A percentile compares a stretch with the other conserved stretches of the same genome.
Evolutionary conservation across 129 eudicot species (phyloP).

Genomic region (Centella asiatica): DNA sequence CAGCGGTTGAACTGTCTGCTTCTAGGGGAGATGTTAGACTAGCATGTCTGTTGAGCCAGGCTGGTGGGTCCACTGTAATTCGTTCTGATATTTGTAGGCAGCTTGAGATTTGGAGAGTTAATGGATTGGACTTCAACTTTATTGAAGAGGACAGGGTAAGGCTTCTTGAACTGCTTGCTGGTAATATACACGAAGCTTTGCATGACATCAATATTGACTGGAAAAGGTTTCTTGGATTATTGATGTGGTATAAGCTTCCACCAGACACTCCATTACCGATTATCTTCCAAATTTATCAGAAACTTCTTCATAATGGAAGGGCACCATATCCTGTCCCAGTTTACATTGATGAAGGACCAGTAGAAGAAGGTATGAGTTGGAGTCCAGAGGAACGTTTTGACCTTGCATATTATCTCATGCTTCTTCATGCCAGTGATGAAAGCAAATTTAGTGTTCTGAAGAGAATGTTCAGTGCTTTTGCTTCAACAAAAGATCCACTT

Average conservation of each 20-base stretch:
- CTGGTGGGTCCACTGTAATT: slow-evolving; percentile 73
- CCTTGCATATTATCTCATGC: slow-evolving; percentile 90
- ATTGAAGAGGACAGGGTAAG: slow-evolving; percentile 60
- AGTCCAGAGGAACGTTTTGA: slow-evolving; percentile 50
- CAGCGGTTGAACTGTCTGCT: slow-evolving; percentile 83
- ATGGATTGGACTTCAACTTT: slow-evolving; percentile 75
- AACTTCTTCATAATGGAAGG: slow-evolving; percentile 56
- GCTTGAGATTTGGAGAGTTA: slow-evolving; percentile 68
- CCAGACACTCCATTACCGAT: slow-evolving; percentile 48
- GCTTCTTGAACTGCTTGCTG: slow-evolving; percentile 79
- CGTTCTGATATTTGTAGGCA: slow-evolving; percentile 62
- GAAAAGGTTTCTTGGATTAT: slow-evolving; percentile 84
- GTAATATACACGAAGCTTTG: slow-evolving; percentile 66
- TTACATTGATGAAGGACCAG: slow-evolving; percentile 79
- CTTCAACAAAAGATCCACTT: slow-evolving; percentile 90
- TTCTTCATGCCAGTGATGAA: slow-evolving; percentile 70
- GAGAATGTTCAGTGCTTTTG: slow-evolving; percentile 89
- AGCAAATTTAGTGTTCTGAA: slow-evolving; percentile 43
- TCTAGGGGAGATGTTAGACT: slow-evolving; percentile 87
- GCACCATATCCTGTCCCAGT: slow-evolving; percentile 91
- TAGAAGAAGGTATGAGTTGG: slow-evolving; percentile 34
- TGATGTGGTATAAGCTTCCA: slow-evolving; percentile 92
- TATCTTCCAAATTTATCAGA: slow-evolving; percentile 69
- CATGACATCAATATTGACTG: slow-evolving; percentile 66
- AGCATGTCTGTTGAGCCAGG: slow-evolving; percentile 82